A percentile compares a stretch with the other conserved stretches of the same genome.
Conservation (phyloP, 495 filamentous ascomycete genomes). For the Polyplosphaeria fusca region DNA sequence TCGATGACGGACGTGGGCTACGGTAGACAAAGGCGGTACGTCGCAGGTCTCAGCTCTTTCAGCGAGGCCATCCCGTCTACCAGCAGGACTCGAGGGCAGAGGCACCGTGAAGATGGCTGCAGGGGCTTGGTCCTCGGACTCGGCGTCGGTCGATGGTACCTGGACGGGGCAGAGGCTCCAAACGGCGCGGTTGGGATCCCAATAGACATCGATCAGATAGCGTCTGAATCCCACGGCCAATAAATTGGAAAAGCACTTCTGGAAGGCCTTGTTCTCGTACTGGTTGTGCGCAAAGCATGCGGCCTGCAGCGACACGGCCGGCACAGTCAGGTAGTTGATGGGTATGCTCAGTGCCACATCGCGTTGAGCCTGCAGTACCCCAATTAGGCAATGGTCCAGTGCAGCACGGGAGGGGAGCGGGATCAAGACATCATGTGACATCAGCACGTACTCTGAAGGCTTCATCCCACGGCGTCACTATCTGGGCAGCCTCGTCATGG, state of each 20-base stretch:
- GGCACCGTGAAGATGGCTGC: background rate
- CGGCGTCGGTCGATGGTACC: constrained; percentile 31
- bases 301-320: constrained; percentile 52
- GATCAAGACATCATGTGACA: constrained; percentile 1
- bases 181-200: constrained; percentile 50
- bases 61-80: background rate
- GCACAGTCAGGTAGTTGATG: constrained; percentile 58
- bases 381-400: constrained; percentile 3
- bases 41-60: too few species aligned
- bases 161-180: constrained; percentile 62
- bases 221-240: constrained; percentile 57
- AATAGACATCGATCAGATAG: constrained; percentile 62
- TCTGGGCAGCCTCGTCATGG: constrained; percentile 1
- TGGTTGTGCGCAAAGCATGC: constrained; percentile 57
- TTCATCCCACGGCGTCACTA: constrained; percentile 6
- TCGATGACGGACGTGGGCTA: background rate
- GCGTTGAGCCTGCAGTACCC: constrained; percentile 51
- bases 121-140: background rate
- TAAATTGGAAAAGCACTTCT: constrained; percentile 59
- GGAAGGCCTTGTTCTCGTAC: constrained; percentile 49
- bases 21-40: background rate
- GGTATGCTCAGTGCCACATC: constrained; percentile 59
- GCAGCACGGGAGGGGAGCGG: background rate
- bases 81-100: background rate
- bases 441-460: constrained; percentile 10